phyloP scores from a whole-genome alignment of 768 basidiomycete genomes.

The Leucogyrophana mollusca region DNA sequence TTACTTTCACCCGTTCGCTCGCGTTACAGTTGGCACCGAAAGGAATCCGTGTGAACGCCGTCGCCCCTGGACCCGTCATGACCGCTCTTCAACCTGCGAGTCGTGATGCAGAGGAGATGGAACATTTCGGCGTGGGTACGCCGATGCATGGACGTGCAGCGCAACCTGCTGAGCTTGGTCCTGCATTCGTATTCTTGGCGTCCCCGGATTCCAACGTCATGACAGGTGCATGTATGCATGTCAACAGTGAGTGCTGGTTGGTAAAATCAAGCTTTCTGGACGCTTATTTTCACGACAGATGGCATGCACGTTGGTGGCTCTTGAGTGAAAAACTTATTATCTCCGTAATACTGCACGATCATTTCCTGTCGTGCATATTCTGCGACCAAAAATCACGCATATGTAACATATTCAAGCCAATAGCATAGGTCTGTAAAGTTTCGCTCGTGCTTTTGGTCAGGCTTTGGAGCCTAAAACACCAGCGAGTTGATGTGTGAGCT shows the following conservation, averaged over 20 bases:
- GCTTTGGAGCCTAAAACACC: no score
- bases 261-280: background rate
- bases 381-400: no score
- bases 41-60: slow-evolving; percentile 55
- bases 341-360: no score
- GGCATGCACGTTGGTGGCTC: slow-evolving; percentile 10
- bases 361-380: no score
- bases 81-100: slow-evolving; percentile 60
- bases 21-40: slow-evolving; percentile 51
- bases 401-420: no score
- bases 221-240: slow-evolving; percentile 38
- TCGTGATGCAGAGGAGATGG: slow-evolving; percentile 53
- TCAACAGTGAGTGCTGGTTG: slow-evolving; percentile 19
- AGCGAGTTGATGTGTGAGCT: no score
- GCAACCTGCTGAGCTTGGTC: slow-evolving; percentile 53
- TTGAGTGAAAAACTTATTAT: no score
- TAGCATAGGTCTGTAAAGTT: no score
- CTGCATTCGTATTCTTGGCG: slow-evolving; percentile 56
- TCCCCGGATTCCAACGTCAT: slow-evolving; percentile 37
- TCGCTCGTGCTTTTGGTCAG: no score
- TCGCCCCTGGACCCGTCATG: slow-evolving; percentile 53
- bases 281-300: slow-evolving; percentile 3
- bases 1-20: slow-evolving; percentile 55
- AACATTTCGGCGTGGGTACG: slow-evolving; percentile 46
- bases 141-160: slow-evolving; percentile 50